phyloP scores from a whole-genome alignment of 257 asterid genomes.

The Capsicum baccatum region DNA sequence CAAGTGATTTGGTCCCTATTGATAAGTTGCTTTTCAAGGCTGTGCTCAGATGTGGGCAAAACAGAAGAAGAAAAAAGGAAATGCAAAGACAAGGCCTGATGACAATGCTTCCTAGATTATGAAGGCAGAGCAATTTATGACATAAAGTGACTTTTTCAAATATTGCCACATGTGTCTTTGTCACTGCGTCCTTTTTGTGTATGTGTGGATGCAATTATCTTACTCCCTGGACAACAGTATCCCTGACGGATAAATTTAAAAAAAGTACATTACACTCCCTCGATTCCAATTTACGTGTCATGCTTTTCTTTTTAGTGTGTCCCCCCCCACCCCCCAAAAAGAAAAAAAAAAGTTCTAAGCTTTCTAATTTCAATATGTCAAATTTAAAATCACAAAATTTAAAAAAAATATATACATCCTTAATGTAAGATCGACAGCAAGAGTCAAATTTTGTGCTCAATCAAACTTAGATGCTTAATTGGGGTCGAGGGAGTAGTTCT shows the following conservation, averaged over 20 bases:
- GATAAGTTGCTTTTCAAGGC: conserved; percentile 29
- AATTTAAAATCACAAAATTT: no score
- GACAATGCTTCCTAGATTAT: conserved; percentile 39
- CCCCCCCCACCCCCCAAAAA: no score
- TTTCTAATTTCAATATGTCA: no score
- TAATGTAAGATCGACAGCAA: no score
- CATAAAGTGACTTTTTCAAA: conserved; percentile 37
- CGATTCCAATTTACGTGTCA: no score
- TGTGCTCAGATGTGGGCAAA: not conserved
- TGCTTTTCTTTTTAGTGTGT: no score
- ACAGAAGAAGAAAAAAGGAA: not conserved
- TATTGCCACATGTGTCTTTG: conserved; percentile 43
- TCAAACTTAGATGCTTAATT: no score
- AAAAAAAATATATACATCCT: no score
- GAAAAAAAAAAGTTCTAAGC: no score
- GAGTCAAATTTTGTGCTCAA: no score
- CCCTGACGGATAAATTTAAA: not conserved
- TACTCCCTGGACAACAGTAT: not conserved
- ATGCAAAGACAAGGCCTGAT: conserved; percentile 27
- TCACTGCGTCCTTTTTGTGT: conserved; percentile 36
- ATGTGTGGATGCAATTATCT: conserved; percentile 20
- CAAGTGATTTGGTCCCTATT: not conserved
- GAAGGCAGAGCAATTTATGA: conserved; percentile 34
- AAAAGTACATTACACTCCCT: not conserved
- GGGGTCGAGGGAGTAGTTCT: not conserved